Evolutionary conservation across 345 rosid genomes (phyloP).

Genomic region (Populus deltoides): DNA sequence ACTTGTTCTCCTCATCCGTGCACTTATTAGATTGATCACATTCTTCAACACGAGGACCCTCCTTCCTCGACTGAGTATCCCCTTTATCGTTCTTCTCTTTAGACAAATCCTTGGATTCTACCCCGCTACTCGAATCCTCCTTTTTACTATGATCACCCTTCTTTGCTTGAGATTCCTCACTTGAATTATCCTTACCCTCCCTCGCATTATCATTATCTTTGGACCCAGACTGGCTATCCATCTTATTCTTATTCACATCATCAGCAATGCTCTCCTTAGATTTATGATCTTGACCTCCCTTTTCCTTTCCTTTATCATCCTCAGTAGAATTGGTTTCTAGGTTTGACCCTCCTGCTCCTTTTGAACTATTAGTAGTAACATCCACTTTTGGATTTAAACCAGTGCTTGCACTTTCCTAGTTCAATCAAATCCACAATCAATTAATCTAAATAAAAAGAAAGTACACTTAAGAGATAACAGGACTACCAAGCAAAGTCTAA

Average conservation of each 20-base stretch:
- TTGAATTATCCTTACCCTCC: conserved; percentile 10
- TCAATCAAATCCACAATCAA: conserved; percentile 5
- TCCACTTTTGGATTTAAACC: conserved; percentile 21
- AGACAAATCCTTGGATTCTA: conserved; percentile 13
- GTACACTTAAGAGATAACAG: not conserved
- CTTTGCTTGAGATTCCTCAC: conserved; percentile 5
- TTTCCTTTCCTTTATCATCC: conserved; percentile 10
- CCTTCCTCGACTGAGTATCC: conserved; percentile 22
- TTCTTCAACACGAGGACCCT: conserved; percentile 45
- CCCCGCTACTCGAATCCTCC: conserved; percentile 3
- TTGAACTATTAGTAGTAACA: conserved; percentile 15
- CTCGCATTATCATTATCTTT: conserved; percentile 1
- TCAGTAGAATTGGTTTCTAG: conserved; percentile 19
- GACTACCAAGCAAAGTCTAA: not conserved
- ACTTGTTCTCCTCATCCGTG: conserved; percentile 40
- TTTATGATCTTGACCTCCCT: conserved; percentile 7
- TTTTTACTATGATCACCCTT: conserved; percentile 11
- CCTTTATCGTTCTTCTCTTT: conserved; percentile 17
- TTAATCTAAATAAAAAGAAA: not conserved
- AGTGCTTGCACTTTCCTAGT: conserved; percentile 23
- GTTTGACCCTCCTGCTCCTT: conserved; percentile 14
- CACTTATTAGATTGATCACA: conserved; percentile 73
- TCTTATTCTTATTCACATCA: not conserved
- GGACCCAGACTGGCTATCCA: not conserved
- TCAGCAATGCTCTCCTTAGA: not conserved